These are phyloP conservation scores for Tetrapyrgos nigripes DNA, from an alignment of 1,284 basidiomycete species.

Conservation along the genomic window DNA sequence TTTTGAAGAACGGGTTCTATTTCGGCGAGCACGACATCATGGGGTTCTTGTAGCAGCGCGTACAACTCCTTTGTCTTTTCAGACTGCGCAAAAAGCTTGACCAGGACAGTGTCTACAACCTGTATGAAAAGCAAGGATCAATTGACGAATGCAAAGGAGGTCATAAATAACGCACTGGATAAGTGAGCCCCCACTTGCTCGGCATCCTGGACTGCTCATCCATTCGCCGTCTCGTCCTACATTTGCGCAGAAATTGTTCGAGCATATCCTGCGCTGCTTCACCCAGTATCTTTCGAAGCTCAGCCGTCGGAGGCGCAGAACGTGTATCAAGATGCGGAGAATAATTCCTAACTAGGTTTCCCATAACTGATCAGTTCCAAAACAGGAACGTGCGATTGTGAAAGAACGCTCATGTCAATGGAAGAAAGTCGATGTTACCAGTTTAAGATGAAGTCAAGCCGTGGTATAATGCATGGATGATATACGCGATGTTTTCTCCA, in stretches of 20 bases:
- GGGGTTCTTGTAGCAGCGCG: conserved; percentile 63
- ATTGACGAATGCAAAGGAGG: conserved; percentile 21
- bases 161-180: conserved; percentile 20
- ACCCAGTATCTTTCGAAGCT: conserved; percentile 65
- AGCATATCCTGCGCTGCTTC: conserved; percentile 74
- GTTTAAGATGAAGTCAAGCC: not conserved
- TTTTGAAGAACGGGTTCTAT: conserved; percentile 65
- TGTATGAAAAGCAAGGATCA: conserved; percentile 34
- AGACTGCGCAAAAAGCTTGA: conserved; percentile 73
- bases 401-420: conserved; percentile 33
- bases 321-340: conserved; percentile 81
- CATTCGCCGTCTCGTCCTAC: conserved; percentile 36
- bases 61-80: conserved; percentile 70
- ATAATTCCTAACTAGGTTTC: conserved; percentile 90
- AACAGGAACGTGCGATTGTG: conserved; percentile 36
- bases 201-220: conserved; percentile 18
- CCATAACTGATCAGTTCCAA: conserved; percentile 80
- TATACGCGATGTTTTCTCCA: not conserved
- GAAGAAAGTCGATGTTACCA: conserved; percentile 23
- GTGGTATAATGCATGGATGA: conserved; percentile 5
- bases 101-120: conserved; percentile 86
- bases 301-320: conserved; percentile 69
- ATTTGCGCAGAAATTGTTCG: conserved; percentile 62
- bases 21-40: conserved; percentile 66
- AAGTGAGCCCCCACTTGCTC: conserved; percentile 31